Evolutionary conservation across 441 rosid species (phyloP), one percentile per base, ranked within the genome.

Genomic region (Capsella rubella): DNA sequence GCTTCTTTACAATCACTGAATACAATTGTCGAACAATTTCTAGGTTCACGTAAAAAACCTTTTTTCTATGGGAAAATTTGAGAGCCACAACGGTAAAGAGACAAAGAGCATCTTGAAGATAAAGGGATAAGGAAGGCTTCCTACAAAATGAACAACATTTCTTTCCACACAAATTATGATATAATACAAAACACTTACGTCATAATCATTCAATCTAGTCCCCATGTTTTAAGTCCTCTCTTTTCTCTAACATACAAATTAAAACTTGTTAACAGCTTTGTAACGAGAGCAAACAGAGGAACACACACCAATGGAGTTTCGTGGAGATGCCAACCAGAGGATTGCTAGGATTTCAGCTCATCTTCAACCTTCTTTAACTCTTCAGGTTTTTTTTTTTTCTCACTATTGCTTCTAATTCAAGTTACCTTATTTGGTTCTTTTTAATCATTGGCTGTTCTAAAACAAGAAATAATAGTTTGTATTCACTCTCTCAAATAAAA

Each of bases 281-380:
- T 15, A 55, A 40, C 78, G 5, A 6, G 49, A 35, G 56, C 25
- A 54, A 74, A 62, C 71, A 67, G 69, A 46, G 8, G 13, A 63
- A 67, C 28, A 49, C 28, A 49, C 45, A 62, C 76, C 46, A 40
- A 92, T 90, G 96, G 91, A 90, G 82, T 80, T 83, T 25, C 59
- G 65, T 49, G 71, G 77, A 28, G 84, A 82, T 61, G 93, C 92
- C 47, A 86, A 54, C 71, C 84, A 82, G 75, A 82, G 90, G 37
- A 82, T 88, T 72, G 90, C 90, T 8, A 85, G 81, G 74, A 74
- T 85, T 40, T 69, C 89, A 28, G 86, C 93, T 77, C 93, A 88
- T 67, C 89, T 88, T 50, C 80, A 74, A 67, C 89, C 89, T 75
- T 72, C 83, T 64, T 66, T 60, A 59, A 68, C 70, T 65, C 77